These are phyloP conservation scores for Neurospora sp. DNA, from an alignment of 2,329 filamentous ascomycete genomes.

Conservation along the genomic window DNA sequence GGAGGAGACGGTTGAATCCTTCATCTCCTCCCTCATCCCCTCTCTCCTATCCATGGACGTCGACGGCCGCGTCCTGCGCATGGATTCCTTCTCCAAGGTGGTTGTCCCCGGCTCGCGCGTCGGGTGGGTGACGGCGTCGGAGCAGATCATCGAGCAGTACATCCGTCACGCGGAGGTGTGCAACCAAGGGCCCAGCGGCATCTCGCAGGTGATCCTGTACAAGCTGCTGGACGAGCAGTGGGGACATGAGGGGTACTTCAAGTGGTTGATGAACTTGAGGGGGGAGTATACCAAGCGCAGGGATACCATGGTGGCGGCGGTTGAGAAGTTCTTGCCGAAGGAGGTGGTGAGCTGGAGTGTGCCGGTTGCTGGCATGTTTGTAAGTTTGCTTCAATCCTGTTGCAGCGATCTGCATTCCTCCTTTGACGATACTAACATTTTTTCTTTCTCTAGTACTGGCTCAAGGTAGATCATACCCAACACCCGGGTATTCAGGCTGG, in stretches of 20 bases:
- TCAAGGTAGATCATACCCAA: conserved; percentile 54
- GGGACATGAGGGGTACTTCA: conserved; percentile 83
- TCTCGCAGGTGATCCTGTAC: conserved; percentile 75
- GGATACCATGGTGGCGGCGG: conserved; percentile 67
- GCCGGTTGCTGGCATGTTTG: conserved; percentile 90
- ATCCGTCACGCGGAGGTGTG: conserved; percentile 72
- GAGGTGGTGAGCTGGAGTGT: conserved; percentile 71
- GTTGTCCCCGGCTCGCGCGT: conserved; percentile 70
- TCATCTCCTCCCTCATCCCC: conserved; percentile 63
- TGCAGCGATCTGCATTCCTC: no score
- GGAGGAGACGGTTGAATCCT: conserved; percentile 57
- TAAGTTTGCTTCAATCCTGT: conserved; percentile 30
- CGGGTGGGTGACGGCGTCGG: conserved; percentile 83
- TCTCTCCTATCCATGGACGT: conserved; percentile 70
- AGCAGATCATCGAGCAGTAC: conserved; percentile 76
- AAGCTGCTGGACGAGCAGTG: conserved; percentile 89
- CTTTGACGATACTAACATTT: not conserved
- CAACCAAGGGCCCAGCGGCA: conserved; percentile 75
- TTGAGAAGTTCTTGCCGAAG: conserved; percentile 63
- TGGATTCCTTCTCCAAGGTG: conserved; percentile 93
- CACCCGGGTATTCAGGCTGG: conserved; percentile 47
- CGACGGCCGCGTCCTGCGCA: conserved; percentile 78
- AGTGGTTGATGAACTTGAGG: conserved; percentile 79
- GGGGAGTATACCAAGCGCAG: conserved; percentile 71
- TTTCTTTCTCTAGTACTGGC: conserved; percentile 50